These are phyloP conservation scores for Serendipita indica DNA, from an alignment of 768 basidiomycete species.

Conservation along the genomic window DNA sequence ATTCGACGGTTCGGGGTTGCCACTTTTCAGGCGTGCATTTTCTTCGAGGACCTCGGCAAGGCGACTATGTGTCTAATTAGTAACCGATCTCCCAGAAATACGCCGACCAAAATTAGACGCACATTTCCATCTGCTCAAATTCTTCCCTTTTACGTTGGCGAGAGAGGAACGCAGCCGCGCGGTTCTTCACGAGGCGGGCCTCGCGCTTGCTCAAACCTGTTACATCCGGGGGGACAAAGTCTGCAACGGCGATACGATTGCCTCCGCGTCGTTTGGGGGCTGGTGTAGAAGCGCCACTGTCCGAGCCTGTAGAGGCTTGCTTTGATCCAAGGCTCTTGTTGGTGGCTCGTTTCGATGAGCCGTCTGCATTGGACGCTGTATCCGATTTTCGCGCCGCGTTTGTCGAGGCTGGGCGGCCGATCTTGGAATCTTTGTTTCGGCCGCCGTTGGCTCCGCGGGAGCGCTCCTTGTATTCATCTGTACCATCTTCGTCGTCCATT, in stretches of 20 bases:
- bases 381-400: not conserved
- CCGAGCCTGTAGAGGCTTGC: conserved; percentile 3
- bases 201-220: conserved; percentile 79
- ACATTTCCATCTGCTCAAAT: conserved; percentile 85
- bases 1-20: not conserved
- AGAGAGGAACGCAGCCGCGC: conserved; percentile 82
- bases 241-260: conserved; percentile 48
- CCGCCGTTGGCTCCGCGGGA: not conserved
- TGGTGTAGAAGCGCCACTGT: not conserved
- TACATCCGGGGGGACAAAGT: conserved; percentile 80
- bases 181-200: conserved; percentile 81
- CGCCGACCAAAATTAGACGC: conserved; percentile 25
- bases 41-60: conserved; percentile 76
- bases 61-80: conserved; percentile 35
- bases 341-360: not conserved
- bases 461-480: conserved; percentile 3
- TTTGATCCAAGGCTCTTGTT: not conserved
- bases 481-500: conserved; percentile 2
- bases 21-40: conserved; percentile 43
- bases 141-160: conserved; percentile 85
- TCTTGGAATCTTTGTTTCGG: not conserved
- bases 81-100: conserved; percentile 12
- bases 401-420: not conserved
- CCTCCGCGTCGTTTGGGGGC: conserved; percentile 30
- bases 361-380: not conserved